A percentile compares a stretch with the other conserved stretches of the same genome.
Conservation (phyloP, 176 grass and related monocot genomes). For the Oropetium thomaeum region DNA sequence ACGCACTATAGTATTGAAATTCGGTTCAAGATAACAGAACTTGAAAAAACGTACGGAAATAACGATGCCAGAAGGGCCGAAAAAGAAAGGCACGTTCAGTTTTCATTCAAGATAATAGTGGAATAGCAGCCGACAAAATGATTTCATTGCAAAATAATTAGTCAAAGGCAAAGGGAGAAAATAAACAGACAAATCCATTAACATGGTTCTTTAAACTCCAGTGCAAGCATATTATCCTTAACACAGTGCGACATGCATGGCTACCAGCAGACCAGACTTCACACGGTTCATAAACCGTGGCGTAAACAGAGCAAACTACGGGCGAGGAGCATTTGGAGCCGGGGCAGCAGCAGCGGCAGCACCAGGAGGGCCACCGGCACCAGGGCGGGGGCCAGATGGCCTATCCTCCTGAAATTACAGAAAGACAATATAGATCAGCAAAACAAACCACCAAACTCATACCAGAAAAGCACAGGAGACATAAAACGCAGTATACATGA, state of each 20-base stretch:
- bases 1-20: no score
- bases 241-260: background rate
- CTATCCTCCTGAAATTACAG: conserved; percentile 34
- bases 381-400: conserved; percentile 35
- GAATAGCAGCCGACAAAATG: background rate
- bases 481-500: no score
- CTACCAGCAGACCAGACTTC: background rate
- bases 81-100: no score
- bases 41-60: no score
- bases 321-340: conserved; percentile 33
- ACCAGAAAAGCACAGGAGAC: background rate
- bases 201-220: background rate
- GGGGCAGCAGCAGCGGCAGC: conserved; percentile 13
- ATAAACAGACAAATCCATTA: background rate
- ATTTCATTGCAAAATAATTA: background rate
- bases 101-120: no score
- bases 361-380: conserved; percentile 24
- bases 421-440: background rate
- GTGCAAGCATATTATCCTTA: background rate
- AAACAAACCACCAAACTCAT: no score
- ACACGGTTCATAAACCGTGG: background rate
- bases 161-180: background rate
- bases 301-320: conserved; percentile 15
- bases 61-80: no score
- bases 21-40: no score